A percentile compares a stretch with the other conserved stretches of the same genome.
phyloP scores from a whole-genome alignment of 495 filamentous ascomycete genomes.

The Neurospora cerealis region DNA sequence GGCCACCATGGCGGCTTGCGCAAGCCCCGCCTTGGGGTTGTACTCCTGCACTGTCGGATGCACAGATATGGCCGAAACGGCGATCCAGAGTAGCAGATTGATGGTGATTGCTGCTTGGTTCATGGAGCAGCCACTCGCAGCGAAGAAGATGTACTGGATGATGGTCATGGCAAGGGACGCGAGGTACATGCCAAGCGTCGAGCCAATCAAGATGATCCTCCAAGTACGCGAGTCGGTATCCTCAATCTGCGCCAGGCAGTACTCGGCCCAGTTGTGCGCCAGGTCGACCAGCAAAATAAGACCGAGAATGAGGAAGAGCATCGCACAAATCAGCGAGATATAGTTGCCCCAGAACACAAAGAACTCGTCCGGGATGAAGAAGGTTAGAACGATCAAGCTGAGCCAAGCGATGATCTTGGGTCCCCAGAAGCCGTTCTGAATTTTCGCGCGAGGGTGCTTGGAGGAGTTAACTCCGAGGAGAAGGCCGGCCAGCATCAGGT shows the following conservation, averaged over 20 bases:
- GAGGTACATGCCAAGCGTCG: conserved; percentile 90
- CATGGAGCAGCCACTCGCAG: conserved; percentile 73
- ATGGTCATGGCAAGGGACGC: conserved; percentile 86
- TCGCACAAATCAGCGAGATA: conserved; percentile 76
- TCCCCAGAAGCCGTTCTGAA: conserved; percentile 96
- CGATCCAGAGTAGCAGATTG: conserved; percentile 77
- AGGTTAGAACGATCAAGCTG: conserved; percentile 74
- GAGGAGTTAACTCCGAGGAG: conserved; percentile 79
- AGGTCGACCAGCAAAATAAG: conserved; percentile 90
- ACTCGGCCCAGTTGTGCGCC: conserved; percentile 96
- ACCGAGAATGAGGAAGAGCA: conserved; percentile 88
- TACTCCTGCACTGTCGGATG: conserved; percentile 85
- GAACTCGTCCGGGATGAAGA: conserved; percentile 91
- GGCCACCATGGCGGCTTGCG: conserved; percentile 94
- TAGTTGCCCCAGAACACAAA: conserved; percentile 96
- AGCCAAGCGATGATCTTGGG: conserved; percentile 73
- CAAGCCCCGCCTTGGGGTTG: conserved; percentile 87
- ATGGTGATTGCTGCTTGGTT: conserved; percentile 75
- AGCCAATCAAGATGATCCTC: conserved; percentile 80
- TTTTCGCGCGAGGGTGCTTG: conserved; percentile 74
- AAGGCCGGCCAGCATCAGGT: conserved; percentile 71
- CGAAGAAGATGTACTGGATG: conserved; percentile 96
- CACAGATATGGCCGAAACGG: conserved; percentile 73
- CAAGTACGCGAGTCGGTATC: conserved; percentile 74
- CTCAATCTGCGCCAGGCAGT: conserved; percentile 90